These are phyloP conservation scores for Blastocystis sp. DNA, from an alignment of 352 stramenopile genomes.

Conservation along the genomic window DNA sequence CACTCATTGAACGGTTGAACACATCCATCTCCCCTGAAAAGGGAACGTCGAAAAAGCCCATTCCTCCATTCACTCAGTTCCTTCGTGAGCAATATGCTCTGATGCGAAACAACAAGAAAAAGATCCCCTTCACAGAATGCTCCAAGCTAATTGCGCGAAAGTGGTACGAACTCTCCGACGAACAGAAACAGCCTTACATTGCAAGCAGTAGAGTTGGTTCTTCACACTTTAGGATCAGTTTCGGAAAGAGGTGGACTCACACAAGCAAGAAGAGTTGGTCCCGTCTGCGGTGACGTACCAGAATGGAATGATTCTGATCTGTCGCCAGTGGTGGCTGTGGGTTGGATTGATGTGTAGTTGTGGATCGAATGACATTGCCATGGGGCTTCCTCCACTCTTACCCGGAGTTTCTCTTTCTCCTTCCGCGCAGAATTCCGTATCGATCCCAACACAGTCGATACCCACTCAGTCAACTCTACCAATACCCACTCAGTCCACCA, in stretches of 20 bases:
- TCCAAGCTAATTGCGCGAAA: slow-evolving; percentile 19
- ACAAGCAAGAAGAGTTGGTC: background rate
- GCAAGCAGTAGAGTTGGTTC: background rate
- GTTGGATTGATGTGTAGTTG: background rate
- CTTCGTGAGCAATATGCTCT: slow-evolving; percentile 10
- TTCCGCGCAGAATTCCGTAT: too few relatives aligned
- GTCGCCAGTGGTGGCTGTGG: background rate
- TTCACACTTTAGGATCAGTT: slow-evolving; percentile 51
- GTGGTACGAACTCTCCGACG: slow-evolving; percentile 9
- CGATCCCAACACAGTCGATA: background rate
- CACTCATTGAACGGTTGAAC: background rate
- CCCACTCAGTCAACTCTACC: background rate
- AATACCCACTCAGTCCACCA: background rate
- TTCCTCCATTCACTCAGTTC: slow-evolving; percentile 54
- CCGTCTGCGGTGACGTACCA: background rate
- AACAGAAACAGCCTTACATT: slow-evolving; percentile 36
- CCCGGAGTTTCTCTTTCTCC: too few relatives aligned
- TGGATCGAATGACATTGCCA: background rate
- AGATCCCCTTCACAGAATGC: slow-evolving; percentile 40
- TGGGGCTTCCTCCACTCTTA: too few relatives aligned
- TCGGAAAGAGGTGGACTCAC: slow-evolving; percentile 32
- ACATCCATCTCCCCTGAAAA: too few relatives aligned
- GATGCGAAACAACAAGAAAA: background rate
- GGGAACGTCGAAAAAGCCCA: background rate
- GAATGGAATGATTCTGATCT: background rate